These are phyloP conservation scores for Scleromitrula shiraiana DNA, from an alignment of 2,329 filamentous ascomycete species.

Conservation along the genomic window DNA sequence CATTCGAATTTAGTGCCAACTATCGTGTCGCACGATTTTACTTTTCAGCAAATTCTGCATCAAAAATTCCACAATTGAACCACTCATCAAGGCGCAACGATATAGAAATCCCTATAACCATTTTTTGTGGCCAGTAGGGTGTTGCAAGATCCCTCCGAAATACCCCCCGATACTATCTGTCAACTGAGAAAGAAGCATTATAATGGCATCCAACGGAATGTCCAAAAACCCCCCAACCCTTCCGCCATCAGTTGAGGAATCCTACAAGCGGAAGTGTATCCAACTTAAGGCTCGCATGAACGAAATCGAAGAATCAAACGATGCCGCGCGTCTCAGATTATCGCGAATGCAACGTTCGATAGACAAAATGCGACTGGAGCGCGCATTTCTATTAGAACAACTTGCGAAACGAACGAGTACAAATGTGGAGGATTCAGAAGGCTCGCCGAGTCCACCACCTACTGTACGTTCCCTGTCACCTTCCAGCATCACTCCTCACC, in stretches of 20 bases:
- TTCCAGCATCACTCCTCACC: too few species aligned
- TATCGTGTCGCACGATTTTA: not conserved
- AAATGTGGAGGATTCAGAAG: slow-evolving; percentile 70
- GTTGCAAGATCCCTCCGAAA: not conserved
- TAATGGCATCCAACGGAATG: slow-evolving; percentile 9
- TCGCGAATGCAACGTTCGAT: slow-evolving; percentile 74
- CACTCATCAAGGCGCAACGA: not conserved
- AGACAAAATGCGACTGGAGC: slow-evolving; percentile 83
- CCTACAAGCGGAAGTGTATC: slow-evolving; percentile 94
- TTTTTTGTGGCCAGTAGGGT: too few species aligned
- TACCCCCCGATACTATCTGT: not conserved
- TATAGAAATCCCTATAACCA: too few species aligned
- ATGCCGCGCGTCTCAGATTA: slow-evolving; percentile 71
- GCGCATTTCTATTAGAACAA: slow-evolving; percentile 67
- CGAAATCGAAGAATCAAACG: slow-evolving; percentile 88
- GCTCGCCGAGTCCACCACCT: slow-evolving; percentile 70
- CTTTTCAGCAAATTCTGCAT: not conserved
- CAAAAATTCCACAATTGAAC: not conserved
- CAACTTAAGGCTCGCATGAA: slow-evolving; percentile 84
- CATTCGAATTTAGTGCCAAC: slow-evolving; percentile 3
- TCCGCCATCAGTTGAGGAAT: slow-evolving; percentile 88
- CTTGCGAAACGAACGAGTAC: slow-evolving; percentile 66
- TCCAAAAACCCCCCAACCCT: slow-evolving; percentile 46
- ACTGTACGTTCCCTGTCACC: slow-evolving; percentile 47
- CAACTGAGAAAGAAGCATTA: not conserved